Base-by-base conservation (phyloP, 2,329 filamentous ascomycete species). In the Gliomastix tumulicola region DNA sequence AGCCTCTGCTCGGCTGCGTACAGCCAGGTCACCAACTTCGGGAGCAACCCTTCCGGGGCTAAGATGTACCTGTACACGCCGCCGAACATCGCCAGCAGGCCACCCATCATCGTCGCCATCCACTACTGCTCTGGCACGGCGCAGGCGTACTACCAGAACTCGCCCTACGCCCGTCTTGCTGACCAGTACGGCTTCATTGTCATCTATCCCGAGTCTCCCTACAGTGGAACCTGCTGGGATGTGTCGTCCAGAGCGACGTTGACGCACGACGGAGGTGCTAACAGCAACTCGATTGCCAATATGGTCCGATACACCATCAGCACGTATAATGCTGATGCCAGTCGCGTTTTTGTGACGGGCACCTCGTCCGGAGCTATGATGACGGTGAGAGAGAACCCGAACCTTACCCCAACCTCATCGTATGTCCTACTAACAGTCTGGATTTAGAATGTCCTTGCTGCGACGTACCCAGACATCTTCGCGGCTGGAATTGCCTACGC, bases 251-350 rank as follows among this genome's bases (percentile, higher is more conserved):
- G 56, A 20, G 49, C 49, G 21, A 63, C 73, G 0, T 61, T 80
- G 3, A 70, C 65, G 4, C 75, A 76, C 45, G 62, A 72, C 38
- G 74, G 71, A 7, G 74, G 75, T 17, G 71, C 72, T 4, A 71
- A 80, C 51, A 71, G 65, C 34, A 67, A 69, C 30, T 63, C 65
- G 0, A 74, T 81, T 39, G 70, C 68, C 18, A 76, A 72, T 48
- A 79, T 80, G 74, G 73, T 79, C 32, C 60, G 55, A 27, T 78
- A 74, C 45, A 62, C 71, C 4, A 51, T 79, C n/a, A 43, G 50
- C 8, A 63, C 63, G 48, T 77, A 79, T 54, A 57, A 59, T 3
- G 74, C 62, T 19, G 69, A 80, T 46, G 46, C 63, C 21, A 57
- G 49, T 41, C 63, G 62, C 37, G 70, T 79, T 3, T 79, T 69